Evolutionary conservation across 768 basidiomycete genomes (phyloP).

Genomic region (Boletus subparvulus): DNA sequence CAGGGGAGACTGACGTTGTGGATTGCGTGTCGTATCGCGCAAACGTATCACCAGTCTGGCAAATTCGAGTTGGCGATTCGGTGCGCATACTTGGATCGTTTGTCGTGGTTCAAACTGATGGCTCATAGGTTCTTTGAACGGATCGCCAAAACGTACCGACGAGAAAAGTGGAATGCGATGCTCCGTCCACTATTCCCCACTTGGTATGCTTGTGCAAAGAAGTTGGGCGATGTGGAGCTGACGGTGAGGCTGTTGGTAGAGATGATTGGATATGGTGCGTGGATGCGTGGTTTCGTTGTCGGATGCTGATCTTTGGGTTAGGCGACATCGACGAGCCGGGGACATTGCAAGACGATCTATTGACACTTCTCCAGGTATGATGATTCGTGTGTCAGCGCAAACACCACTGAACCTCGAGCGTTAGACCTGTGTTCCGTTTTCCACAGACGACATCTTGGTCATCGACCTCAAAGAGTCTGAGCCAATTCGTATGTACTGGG

Average conservation of each 20-base stretch:
- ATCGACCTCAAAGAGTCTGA: constrained; percentile 64
- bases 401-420: background rate
- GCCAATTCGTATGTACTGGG: constrained; percentile 55
- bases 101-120: background rate
- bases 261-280: constrained; percentile 75
- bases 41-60: constrained; percentile 75
- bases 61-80: constrained; percentile 88
- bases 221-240: constrained; percentile 72
- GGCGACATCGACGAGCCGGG: constrained; percentile 47
- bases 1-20: constrained; percentile 83
- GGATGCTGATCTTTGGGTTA: background rate
- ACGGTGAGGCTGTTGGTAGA: constrained; percentile 78
- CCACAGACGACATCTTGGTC: constrained; percentile 52
- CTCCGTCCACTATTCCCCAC: constrained; percentile 70
- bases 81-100: constrained; percentile 36
- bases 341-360: constrained; percentile 64
- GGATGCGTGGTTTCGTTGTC: background rate
- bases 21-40: constrained; percentile 89
- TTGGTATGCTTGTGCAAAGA: constrained; percentile 83
- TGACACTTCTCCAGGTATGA: constrained; percentile 69
- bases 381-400: background rate
- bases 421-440: constrained; percentile 70
- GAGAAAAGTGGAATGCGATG: constrained; percentile 77
- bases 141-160: constrained; percentile 84
- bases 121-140: constrained; percentile 82